These are phyloP conservation scores for Coelastrella sp. DNA, from an alignment of 139 green algal genomes.

Conservation along the genomic window DNA sequence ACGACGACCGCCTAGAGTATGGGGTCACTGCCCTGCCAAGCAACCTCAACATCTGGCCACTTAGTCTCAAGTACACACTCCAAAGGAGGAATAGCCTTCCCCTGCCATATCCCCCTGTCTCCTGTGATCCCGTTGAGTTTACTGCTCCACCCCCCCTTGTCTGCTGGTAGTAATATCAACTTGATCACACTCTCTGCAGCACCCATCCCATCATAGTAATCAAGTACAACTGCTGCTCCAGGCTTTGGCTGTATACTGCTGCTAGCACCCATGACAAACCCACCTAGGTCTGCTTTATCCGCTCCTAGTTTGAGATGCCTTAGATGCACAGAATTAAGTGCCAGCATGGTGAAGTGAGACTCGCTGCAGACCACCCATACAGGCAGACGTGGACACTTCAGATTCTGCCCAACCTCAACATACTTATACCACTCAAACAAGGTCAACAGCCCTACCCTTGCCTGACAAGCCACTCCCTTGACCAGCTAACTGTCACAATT, in stretches of 20 bases:
- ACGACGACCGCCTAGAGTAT: conserved; percentile 58
- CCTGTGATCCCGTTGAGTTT: not conserved
- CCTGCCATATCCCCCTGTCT: conserved; percentile 66
- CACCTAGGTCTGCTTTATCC: not conserved
- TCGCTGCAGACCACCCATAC: conserved; percentile 83
- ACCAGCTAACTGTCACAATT: conserved; percentile 4
- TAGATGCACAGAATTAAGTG: conserved; percentile 28
- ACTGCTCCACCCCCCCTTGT: not conserved
- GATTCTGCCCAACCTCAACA: conserved; percentile 55
- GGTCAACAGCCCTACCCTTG: conserved; percentile 71
- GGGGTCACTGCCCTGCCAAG: conserved; percentile 70
- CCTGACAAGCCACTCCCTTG: conserved; percentile 54
- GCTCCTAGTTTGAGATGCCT: no score
- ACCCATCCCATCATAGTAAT: conserved; percentile 75
- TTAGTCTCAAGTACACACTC: conserved; percentile 81
- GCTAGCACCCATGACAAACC: not conserved
- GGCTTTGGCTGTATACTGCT: not conserved
- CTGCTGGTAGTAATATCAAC: conserved; percentile 30
- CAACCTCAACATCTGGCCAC: conserved; percentile 66
- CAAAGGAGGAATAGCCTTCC: conserved; percentile 66
- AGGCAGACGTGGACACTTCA: conserved; percentile 73
- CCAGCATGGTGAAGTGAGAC: conserved; percentile 81
- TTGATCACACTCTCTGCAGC: conserved; percentile 58
- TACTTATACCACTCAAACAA: conserved; percentile 80
- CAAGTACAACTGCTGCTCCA: conserved; percentile 41